Conservation (phyloP, 1,139 yeast genomes). For the Hyphopichia wangnamkhiaoensis region DNA sequence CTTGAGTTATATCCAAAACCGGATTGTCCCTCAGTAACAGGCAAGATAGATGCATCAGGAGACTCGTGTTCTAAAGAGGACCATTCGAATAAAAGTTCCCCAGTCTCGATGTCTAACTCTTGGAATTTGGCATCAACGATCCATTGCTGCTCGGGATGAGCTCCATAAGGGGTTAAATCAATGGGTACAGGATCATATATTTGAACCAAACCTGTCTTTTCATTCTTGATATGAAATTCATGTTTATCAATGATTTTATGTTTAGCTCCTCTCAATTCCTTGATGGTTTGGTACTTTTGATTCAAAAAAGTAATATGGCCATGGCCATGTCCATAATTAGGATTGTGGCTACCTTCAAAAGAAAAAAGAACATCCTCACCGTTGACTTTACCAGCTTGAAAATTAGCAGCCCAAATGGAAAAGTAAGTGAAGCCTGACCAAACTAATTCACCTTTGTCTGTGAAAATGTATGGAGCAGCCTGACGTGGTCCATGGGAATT, state of each 20-base stretch:
- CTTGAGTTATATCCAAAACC: slow-evolving; percentile 33
- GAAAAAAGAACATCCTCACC: slow-evolving; percentile 28
- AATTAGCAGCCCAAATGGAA: slow-evolving; percentile 34
- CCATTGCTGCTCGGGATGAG: slow-evolving; percentile 28
- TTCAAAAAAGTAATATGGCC: slow-evolving; percentile 34
- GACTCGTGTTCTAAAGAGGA: slow-evolving; percentile 36
- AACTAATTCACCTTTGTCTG: slow-evolving; percentile 31
- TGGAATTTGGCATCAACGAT: slow-evolving; percentile 33
- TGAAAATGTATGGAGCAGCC: slow-evolving; percentile 33
- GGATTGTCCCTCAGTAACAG: slow-evolving; percentile 27
- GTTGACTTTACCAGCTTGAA: slow-evolving; percentile 27
- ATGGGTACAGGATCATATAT: slow-evolving; percentile 30
- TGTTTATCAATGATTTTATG: slow-evolving; percentile 33
- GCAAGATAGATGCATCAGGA: slow-evolving; percentile 29
- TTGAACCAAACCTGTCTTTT: slow-evolving; percentile 28
- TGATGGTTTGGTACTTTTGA: slow-evolving; percentile 25
- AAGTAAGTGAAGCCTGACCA: slow-evolving; percentile 35
- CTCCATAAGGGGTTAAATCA: slow-evolving; percentile 28
- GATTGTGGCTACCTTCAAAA: slow-evolving; percentile 35
- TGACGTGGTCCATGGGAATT: slow-evolving; percentile 23
- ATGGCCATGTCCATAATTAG: slow-evolving; percentile 36
- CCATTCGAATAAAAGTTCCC: slow-evolving; percentile 40
- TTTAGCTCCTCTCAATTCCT: slow-evolving; percentile 32
- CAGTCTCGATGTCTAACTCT: slow-evolving; percentile 36
- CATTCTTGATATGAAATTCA: slow-evolving; percentile 32